Conservation (phyloP, 2,329 filamentous ascomycete species). For the Curvularia spicifera region DNA sequence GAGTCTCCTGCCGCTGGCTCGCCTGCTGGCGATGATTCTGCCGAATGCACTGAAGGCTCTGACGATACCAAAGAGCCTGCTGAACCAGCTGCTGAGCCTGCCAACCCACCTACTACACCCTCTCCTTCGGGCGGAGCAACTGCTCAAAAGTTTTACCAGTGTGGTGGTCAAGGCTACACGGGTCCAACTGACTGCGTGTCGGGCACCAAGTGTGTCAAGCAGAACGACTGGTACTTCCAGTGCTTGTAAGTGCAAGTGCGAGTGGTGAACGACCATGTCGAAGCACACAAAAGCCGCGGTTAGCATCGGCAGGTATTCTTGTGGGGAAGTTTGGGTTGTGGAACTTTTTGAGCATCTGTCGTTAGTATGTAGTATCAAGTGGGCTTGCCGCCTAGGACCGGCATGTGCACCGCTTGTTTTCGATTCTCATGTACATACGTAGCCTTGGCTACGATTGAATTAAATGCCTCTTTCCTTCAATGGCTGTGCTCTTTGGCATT, state of each 20-base stretch:
- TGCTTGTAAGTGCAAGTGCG: constrained; percentile 40
- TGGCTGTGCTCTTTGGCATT: constrained; percentile 1
- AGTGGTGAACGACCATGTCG: neutral
- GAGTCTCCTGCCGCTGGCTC: too few relatives aligned
- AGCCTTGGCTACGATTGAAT: constrained; percentile 9
- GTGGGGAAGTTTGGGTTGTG: constrained; percentile 6
- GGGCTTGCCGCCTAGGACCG: constrained; percentile 17
- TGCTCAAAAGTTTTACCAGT: constrained; percentile 52
- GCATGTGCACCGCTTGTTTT: constrained; percentile 16
- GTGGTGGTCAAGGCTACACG: constrained; percentile 53
- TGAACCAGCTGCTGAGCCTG: neutral
- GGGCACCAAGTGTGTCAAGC: constrained; percentile 49
- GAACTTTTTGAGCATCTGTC: constrained; percentile 4
- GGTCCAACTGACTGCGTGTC: constrained; percentile 51
- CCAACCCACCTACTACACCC: constrained; percentile 21
- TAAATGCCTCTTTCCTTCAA: constrained; percentile 12
- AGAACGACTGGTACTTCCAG: constrained; percentile 58
- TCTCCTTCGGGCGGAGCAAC: constrained; percentile 29
- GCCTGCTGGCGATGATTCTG: too few relatives aligned
- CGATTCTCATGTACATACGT: constrained; percentile 30
- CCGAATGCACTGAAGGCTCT: too few relatives aligned
- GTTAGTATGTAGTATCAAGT: constrained; percentile 12
- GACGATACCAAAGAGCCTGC: too few relatives aligned
- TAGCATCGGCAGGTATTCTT: constrained; percentile 1
- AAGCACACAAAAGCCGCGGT: neutral